Base-by-base conservation (phyloP, 192 early-diverging fungal species). In the Diversispora epigaea region DNA sequence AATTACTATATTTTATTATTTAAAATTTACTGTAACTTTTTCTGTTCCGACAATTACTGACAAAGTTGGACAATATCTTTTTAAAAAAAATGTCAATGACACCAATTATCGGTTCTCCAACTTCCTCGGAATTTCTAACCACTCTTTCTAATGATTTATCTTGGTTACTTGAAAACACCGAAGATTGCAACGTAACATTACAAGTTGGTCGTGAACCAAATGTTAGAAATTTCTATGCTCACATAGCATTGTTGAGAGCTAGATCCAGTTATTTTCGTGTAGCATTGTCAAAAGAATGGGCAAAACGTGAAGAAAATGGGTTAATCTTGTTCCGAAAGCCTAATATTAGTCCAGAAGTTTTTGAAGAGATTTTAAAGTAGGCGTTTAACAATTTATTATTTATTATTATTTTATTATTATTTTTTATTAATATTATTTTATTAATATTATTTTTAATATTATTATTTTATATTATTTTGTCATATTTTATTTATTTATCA, bases 361-460 rank as follows among this genome's bases (percentile, higher is more conserved):
- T 68, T 68, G 45, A 68, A 43, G 47, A 45, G 9, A 68, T 68
- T 46, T 68, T 68, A 68, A 45, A 12, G 65, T 68, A 68, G 40
- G 60, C 14, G 6, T 22, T 22, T 10, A 19, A 56, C 12, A 54
- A 10, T 32, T 32, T 32, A 32, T 32, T 32, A 32, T 32, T n/a
- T 32, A 32, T 32, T 32, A 32, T 32, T 32, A 32, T 32, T 32
- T 32, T 32, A 32, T 32, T 32, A 32, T 32, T 32, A 32, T 32
- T 32, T 32, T 32, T 32, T 32, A 32, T 32, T 32, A 32, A 32
- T 32, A 32, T 32, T 32, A 32, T 32, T 32, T 32, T 32, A 32
- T 32, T 32, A 32, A 32, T 32, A 32, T 32, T 32, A 32, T 32
- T 32, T 54, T 54, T 4, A 0, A 54, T 54, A 54, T 56, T 57